Percentiles rank a stretch among this genome's conserved stretches.
These are phyloP conservation scores for Pythium diclinum DNA, from an alignment of 352 stramenopile species.

Conservation along the genomic window DNA sequence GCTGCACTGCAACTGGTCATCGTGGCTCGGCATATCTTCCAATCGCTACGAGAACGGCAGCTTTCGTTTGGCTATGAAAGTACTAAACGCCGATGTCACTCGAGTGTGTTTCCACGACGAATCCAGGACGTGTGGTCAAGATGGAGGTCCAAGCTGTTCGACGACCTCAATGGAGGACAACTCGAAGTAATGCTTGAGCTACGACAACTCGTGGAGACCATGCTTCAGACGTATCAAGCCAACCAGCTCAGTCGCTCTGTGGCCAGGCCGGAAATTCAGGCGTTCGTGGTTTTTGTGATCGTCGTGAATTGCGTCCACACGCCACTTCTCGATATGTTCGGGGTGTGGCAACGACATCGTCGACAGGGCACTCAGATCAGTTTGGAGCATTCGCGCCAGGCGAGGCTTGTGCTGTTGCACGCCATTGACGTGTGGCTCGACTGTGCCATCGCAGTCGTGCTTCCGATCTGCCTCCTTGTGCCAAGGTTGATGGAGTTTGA, in stretches of 20 bases:
- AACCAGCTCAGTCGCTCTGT: neutral
- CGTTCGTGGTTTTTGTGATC: neutral
- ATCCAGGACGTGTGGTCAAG: too few relatives aligned
- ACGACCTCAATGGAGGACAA: too few relatives aligned
- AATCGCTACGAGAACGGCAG: neutral
- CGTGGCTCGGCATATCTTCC: neutral
- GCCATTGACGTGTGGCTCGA: neutral
- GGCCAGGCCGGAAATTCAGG: neutral
- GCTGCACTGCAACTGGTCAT: neutral
- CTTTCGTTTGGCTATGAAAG: neutral
- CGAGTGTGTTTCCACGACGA: too few relatives aligned
- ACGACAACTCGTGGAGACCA: neutral
- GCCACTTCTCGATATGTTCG: neutral
- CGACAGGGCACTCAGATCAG: too few relatives aligned
- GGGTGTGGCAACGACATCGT: neutral
- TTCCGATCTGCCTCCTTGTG: neutral
- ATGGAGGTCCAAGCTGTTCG: too few relatives aligned
- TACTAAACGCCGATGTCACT: too few relatives aligned
- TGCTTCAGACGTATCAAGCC: neutral
- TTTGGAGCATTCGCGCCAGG: neutral
- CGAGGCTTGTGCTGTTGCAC: neutral
- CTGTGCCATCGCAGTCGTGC: neutral
- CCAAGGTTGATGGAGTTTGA: neutral
- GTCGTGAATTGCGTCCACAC: conserved; percentile 1
- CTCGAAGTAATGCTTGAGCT: neutral